Percentiles rank a stretch among this genome's conserved stretches.
Evolutionary conservation across 176 grass and related monocot species (phyloP).

Genomic region (Eleusine indica): DNA sequence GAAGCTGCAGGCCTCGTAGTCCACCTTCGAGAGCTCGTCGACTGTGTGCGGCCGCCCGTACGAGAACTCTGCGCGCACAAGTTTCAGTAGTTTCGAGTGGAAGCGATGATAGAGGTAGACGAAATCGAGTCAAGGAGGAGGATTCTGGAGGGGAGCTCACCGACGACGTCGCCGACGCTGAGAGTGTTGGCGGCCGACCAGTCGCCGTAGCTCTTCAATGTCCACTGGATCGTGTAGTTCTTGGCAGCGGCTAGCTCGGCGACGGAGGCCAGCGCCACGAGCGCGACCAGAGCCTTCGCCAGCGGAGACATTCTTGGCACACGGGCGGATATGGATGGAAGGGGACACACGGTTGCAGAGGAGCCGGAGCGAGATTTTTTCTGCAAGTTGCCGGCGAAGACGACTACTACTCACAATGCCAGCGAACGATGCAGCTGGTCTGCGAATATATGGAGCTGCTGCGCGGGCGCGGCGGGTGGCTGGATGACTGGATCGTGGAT

Average conservation of each 20-base stretch:
- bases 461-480: not conserved
- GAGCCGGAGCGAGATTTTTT: not conserved
- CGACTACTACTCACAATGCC: not conserved
- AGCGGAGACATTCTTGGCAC: slow-evolving; percentile 9
- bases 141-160: slow-evolving; percentile 32
- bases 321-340: slow-evolving; percentile 31
- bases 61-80: slow-evolving; percentile 42
- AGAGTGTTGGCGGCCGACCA: slow-evolving; percentile 43
- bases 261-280: slow-evolving; percentile 24
- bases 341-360: slow-evolving; percentile 39
- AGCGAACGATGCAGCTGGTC: slow-evolving; percentile 15
- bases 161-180: slow-evolving; percentile 53
- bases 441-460: slow-evolving; percentile 23
- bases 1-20: slow-evolving; percentile 45
- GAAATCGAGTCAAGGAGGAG: not conserved
- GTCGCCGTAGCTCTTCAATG: slow-evolving; percentile 26
- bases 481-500: slow-evolving; percentile 26
- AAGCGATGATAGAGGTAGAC: not conserved
- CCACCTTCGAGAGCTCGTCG: slow-evolving; percentile 44
- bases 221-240: slow-evolving; percentile 49
- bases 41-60: slow-evolving; percentile 51
- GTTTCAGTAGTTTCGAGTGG: not conserved
- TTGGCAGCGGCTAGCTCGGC: slow-evolving; percentile 37
- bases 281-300: slow-evolving; percentile 32
- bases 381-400: not conserved